These are phyloP conservation scores for Eragrostis curvula DNA, from an alignment of 176 grass and related monocot species.

Conservation along the genomic window DNA sequence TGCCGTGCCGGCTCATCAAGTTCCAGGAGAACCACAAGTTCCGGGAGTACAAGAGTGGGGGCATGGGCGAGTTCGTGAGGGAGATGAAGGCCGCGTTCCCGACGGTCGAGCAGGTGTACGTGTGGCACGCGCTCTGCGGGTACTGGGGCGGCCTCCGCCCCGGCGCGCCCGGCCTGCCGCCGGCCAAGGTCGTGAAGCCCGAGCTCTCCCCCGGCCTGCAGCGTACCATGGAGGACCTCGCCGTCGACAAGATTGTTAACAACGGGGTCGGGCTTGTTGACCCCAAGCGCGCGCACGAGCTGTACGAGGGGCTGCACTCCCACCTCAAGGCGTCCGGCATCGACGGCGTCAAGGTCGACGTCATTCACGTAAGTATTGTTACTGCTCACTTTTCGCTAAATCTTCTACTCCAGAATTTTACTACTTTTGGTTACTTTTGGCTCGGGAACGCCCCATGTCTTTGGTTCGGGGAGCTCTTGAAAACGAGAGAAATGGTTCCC, in stretches of 20 bases:
- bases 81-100: constrained; percentile 80
- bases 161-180: constrained; percentile 50
- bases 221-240: constrained; percentile 88
- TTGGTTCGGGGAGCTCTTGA: too few species aligned
- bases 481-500: too few species aligned
- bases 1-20: constrained; percentile 91
- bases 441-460: too few species aligned
- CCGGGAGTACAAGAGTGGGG: constrained; percentile 60
- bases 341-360: constrained; percentile 97
- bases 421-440: neutral
- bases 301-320: constrained; percentile 80
- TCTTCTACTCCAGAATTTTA: neutral
- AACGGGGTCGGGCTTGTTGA: constrained; percentile 82
- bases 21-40: constrained; percentile 98
- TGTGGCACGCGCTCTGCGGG: constrained; percentile 92
- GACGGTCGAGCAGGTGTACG: constrained; percentile 84
- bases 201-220: constrained; percentile 63
- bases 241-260: constrained; percentile 86
- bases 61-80: constrained; percentile 75
- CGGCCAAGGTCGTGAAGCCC: constrained; percentile 54
- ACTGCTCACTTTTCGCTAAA: neutral
- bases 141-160: constrained; percentile 96
- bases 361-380: constrained; percentile 73
- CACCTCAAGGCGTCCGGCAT: constrained; percentile 75
- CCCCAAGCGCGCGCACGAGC: constrained; percentile 51